These are phyloP conservation scores for Monotropa hypopitys DNA, from an alignment of 179 eudicot species.

Conservation along the genomic window DNA sequence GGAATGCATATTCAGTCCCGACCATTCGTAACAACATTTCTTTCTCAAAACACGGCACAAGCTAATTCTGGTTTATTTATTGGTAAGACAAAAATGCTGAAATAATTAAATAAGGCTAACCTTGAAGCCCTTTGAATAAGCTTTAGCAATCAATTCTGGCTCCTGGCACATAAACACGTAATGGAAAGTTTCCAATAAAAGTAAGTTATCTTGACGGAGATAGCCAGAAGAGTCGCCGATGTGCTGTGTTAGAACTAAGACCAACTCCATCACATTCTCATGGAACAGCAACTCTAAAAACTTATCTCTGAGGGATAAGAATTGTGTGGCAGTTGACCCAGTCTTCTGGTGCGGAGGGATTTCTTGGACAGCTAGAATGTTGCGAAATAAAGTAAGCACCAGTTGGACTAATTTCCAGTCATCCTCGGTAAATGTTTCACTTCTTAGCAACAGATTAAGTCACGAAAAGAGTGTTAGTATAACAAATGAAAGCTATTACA, in stretches of 20 bases:
- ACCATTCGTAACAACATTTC: not conserved
- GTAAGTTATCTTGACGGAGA: conserved; percentile 81
- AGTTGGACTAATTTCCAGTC: conserved; percentile 93
- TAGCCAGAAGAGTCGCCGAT: conserved; percentile 51
- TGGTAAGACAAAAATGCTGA: not conserved
- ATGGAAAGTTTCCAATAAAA: conserved; percentile 62
- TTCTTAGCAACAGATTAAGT: conserved; percentile 18
- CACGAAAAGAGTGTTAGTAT: not conserved
- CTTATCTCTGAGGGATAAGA: conserved; percentile 52
- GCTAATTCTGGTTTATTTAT: not conserved
- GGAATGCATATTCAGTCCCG: not conserved
- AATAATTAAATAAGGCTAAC: conserved; percentile 24
- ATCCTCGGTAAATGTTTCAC: conserved; percentile 77
- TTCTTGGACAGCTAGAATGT: conserved; percentile 67
- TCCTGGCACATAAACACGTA: conserved; percentile 66
- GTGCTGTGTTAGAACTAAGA: conserved; percentile 66
- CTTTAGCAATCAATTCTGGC: conserved; percentile 68
- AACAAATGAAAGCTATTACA: not conserved
- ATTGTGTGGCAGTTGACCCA: conserved; percentile 48
- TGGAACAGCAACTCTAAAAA: conserved; percentile 58
- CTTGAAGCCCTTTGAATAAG: conserved; percentile 36
- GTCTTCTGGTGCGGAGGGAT: conserved; percentile 54
- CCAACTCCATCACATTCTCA: conserved; percentile 87
- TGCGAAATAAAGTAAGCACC: conserved; percentile 79
- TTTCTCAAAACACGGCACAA: not conserved